Evolutionary conservation across 257 asterid species (phyloP).

Genomic region (Nicotiana knightiana): DNA sequence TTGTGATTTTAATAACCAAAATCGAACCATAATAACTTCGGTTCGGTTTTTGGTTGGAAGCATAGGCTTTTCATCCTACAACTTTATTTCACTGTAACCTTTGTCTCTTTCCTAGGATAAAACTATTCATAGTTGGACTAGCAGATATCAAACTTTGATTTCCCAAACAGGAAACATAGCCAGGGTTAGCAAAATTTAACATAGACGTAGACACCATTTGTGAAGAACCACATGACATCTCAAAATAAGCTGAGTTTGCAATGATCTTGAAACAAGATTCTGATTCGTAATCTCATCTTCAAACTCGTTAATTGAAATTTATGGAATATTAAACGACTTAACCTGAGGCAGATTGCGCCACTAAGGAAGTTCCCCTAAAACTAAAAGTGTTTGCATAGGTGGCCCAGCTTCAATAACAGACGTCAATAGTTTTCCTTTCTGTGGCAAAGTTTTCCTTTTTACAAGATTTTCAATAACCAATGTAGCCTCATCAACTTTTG

Average conservation of each 20-base stretch:
- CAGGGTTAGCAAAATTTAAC: constrained; percentile 26
- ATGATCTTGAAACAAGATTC: constrained; percentile 9
- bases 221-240: constrained; percentile 46
- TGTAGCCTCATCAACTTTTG: neutral
- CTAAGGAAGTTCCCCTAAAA: constrained; percentile 75
- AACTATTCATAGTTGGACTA: constrained; percentile 18
- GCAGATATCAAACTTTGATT: constrained; percentile 19
- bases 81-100: constrained; percentile 27
- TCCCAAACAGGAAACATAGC: constrained; percentile 19
- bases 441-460: constrained; percentile 5
- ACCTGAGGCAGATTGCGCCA: constrained; percentile 90
- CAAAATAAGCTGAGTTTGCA: neutral
- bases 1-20: too few species aligned
- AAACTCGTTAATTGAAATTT: constrained; percentile 31
- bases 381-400: constrained; percentile 53
- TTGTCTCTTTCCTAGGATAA: constrained; percentile 32
- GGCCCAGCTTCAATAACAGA: constrained; percentile 70
- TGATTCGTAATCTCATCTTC: constrained; percentile 13
- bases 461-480: constrained; percentile 3
- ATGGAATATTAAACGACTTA: constrained; percentile 46
- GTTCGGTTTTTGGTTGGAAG: too few species aligned
- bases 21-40: too few species aligned
- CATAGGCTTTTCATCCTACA: neutral
- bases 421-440: constrained; percentile 55
- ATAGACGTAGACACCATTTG: constrained; percentile 33